Evolutionary conservation across 2,329 filamentous ascomycete genomes (phyloP), one percentile per base, ranked within the genome.

Genomic region (Graphilbum sp.): DNA sequence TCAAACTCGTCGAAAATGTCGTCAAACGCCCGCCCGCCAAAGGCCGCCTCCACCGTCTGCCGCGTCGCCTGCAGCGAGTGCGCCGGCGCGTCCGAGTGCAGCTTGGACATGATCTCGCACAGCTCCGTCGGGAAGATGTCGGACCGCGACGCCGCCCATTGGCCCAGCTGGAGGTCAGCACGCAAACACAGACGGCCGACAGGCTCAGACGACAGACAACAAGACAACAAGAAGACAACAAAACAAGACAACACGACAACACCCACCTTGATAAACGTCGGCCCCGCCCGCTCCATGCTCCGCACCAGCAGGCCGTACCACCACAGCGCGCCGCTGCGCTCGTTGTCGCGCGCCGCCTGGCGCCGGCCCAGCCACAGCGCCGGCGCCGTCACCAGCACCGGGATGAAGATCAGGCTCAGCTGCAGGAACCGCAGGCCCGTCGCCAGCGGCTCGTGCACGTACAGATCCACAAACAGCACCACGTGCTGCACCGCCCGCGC

Each of bases 1-100:
- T 95, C 69, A 47, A 98, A 98, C 54, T 96, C 90, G 23, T 93
- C 84, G 49, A 98, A 98, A 42, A 98, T 95, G 5, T 93, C 83
- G 12, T 88, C 76, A 46, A 98, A 95, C 0, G 59, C 50, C 39
- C 81, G 69, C 1, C 81, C 84, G 41, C 76, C 74, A 52, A 98
- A 98, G 0, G 90, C 87, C 27, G 74, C 72, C 47, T 75, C 69
- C 20, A 98, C 78, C 3, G 76, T 96, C 46, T 66, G 65, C 54
- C 83, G 86, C 1, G 90, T 95, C 19, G 74, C 68, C 35, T 72
- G 67, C 37, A 98, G 64, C 1, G 87, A 86, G 57, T 98, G 90
- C 2, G 90, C 87, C 0, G 88, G 87, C 1, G 90, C 88, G 54
- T 96, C 76, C 2, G 90, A 95, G 59, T 98, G 90, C 34, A 98